A percentile compares a stretch with the other conserved stretches of the same genome.
These are phyloP conservation scores for Aspergillus eucalypticola DNA, from an alignment of 2,329 filamentous ascomycete genomes.

Conservation along the genomic window DNA sequence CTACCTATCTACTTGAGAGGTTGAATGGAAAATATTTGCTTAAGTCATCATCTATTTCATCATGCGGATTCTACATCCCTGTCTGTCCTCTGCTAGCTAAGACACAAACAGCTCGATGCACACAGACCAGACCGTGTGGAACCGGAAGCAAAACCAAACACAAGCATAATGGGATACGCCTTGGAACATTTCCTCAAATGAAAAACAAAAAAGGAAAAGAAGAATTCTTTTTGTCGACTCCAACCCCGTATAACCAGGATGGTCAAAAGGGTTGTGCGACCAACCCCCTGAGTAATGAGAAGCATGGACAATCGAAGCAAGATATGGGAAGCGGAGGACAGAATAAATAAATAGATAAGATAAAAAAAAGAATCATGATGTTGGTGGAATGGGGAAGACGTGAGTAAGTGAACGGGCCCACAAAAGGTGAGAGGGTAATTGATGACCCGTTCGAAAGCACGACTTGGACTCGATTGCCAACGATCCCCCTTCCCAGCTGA, in stretches of 20 bases:
- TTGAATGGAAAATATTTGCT: neutral
- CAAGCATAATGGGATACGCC: constrained; percentile 22
- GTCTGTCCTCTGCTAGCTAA: constrained; percentile 9
- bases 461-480: neutral
- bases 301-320: constrained; percentile 18
- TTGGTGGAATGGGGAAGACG: neutral
- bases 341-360: constrained; percentile 12
- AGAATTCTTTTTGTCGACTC: constrained; percentile 23
- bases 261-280: constrained; percentile 12
- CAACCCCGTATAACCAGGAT: constrained; percentile 16
- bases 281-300: constrained; percentile 11
- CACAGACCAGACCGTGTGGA: constrained; percentile 18
- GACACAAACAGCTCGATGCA: constrained; percentile 13
- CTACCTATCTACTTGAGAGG: neutral
- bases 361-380: constrained; percentile 17
- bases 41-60: constrained; percentile 25
- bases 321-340: neutral
- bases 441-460: neutral
- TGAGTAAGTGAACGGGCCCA: neutral
- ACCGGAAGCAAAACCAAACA: constrained; percentile 19
- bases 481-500: neutral
- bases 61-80: constrained; percentile 20
- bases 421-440: neutral
- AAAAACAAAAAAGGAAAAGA: constrained; percentile 9
- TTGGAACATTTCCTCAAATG: constrained; percentile 7